Base-by-base conservation (phyloP, 208 protist genomes). In the Trypanosoma cruzi region DNA sequence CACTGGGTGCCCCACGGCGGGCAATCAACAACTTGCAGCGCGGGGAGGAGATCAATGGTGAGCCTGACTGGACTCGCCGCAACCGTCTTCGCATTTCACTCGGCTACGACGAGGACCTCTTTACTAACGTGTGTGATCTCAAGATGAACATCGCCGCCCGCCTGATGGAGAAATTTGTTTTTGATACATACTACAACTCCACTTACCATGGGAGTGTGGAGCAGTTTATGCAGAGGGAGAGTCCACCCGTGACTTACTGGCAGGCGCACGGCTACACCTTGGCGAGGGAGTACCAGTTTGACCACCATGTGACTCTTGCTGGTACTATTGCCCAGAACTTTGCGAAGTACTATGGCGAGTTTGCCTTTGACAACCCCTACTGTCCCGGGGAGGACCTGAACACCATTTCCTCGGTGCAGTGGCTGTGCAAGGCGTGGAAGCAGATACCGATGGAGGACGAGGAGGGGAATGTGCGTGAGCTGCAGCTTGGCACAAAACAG, bases 381-480 rank as follows among this genome's bases (percentile, higher is more conserved):
- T 96, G 88, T 50, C 60, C 74, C n/a, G 91, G 88, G 34, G 88
- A 96, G 66, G 88, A 96, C 62, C 64, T 94, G 58, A 96, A 96
- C 73, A 92, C 87, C 28, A 90, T 93, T 44, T 69, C 75, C 32
- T 81, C 67, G 36, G 91, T 80, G 53, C 49, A 64, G 59, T 81
- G 71, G 71, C 61, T 88, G 32, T 92, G 84, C 55, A 69, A 71
- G 68, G 75, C 79, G 40, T 82, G 69, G 74, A 79, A 75, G 36
- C 67, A 73, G 32, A 32, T 78, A 4, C 73, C 64, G 50, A 7
- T 78, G 36, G 58, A 70, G n/a, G 55, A 49, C n/a, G 5, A 24
- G 2, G 22, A 31, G 20, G 29, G 29, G 29, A n/a, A n/a, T n/a
- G 22, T 57, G 10, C 54, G 24, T 22, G n/a, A 54, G 4, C 40